Evolutionary conservation across 495 filamentous ascomycete genomes (phyloP), one percentile per base, ranked within the genome.

Genomic region (Barbatosphaeria neglecta): DNA sequence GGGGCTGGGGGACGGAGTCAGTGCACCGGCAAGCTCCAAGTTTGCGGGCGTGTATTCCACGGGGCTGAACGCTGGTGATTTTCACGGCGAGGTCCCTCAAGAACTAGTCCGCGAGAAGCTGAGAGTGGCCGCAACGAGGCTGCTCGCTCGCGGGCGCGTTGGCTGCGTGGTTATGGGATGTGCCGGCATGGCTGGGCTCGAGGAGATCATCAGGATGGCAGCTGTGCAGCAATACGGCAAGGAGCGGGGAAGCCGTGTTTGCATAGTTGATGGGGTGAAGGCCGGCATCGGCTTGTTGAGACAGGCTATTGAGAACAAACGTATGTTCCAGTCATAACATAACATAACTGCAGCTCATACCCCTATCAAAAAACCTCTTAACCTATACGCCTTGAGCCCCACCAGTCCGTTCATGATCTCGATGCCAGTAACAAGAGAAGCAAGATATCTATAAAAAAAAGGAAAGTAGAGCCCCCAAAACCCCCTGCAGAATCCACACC

Each of bases 111-210:
- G 72, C 20, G 50, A 58, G 57, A 77, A 76, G 50, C 79, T 97
- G 52, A 78, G 67, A 49, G 77, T 80, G 11, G 90, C 86, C 5
- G 82, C 83, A 8, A 72, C 70, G 56, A 65, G 74, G 41, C 60
- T 95, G 28, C 60, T 95, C 20, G 61, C 63, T 17, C 66, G 65
- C 8, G 71, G 75, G 0, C 50, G 62, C 4, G 80, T 90, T 0
- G 74, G 75, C 22, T 75, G 83, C 49, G 79, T 87, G 20, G 76
- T 86, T 47, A 71, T 87, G 64, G 83, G 83, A 2, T 95, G 90
- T 67, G 90, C 89, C 35, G 90, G 92, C 4, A 95, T 96, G 92
- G 82, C 79, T 19, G 92, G 90, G 11, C 76, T 97, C 69, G 84
- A 90, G 46, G 74, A 81, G 46, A 82, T 84, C 42, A 87, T 95